These are phyloP conservation scores for Mercurialis annua DNA, from an alignment of 345 rosid genomes.

Conservation along the genomic window DNA sequence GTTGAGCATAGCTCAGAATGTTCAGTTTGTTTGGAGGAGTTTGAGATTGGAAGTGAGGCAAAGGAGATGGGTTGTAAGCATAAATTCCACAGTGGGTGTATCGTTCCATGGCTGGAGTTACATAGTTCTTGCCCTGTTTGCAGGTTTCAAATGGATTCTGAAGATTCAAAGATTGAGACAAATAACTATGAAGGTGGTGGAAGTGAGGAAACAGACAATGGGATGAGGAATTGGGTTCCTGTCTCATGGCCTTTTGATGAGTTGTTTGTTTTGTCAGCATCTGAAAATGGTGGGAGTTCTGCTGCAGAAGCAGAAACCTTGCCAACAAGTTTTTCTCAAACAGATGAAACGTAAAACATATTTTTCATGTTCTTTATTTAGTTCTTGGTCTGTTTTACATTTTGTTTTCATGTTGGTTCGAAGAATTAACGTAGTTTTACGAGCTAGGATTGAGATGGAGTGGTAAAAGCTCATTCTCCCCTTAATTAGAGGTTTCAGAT, in stretches of 20 bases:
- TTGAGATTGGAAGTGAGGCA: conserved; percentile 54
- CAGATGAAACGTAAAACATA: conserved; percentile 22
- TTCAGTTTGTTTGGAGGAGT: conserved; percentile 51
- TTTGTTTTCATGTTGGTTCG: not conserved
- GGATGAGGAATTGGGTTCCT: conserved; percentile 30
- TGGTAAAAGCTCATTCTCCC: too few species aligned
- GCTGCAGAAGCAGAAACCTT: conserved; percentile 5
- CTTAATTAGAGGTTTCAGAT: too few species aligned
- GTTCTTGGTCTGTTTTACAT: too few species aligned
- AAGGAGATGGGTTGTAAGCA: conserved; percentile 63
- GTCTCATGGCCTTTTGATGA: conserved; percentile 32
- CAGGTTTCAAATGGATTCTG: conserved; percentile 39
- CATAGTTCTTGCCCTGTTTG: conserved; percentile 67
- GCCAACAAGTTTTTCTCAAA: conserved; percentile 17
- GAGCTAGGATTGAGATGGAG: too few species aligned
- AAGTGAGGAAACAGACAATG: conserved; percentile 7
- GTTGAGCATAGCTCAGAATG: conserved; percentile 35
- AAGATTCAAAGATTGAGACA: conserved; percentile 22
- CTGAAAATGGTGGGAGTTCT: conserved; percentile 20
- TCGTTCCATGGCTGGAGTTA: conserved; percentile 55
- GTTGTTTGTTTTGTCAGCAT: conserved; percentile 22
- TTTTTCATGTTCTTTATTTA: too few species aligned
- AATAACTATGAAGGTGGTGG: conserved; percentile 12
- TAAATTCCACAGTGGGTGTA: conserved; percentile 51
- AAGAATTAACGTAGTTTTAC: not conserved